Percentiles rank a stretch among this genome's conserved stretches.
phyloP scores from a whole-genome alignment of 176 grass and related monocot genomes.

The Carex myosuroides region DNA sequence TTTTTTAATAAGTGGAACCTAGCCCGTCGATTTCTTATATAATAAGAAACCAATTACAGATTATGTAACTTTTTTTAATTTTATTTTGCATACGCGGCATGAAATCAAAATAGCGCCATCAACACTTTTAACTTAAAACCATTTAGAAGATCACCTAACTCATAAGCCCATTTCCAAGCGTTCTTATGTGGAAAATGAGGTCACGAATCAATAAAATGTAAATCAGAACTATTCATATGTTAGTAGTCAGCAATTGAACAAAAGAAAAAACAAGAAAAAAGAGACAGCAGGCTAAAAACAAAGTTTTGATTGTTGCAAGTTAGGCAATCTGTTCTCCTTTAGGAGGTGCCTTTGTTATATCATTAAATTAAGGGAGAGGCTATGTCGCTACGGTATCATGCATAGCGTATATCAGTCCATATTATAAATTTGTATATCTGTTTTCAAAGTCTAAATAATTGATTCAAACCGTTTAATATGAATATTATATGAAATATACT shows the following conservation, averaged over 20 bases:
- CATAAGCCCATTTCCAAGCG: background rate
- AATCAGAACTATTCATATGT: background rate
- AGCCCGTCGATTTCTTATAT: no score
- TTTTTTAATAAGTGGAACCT: no score
- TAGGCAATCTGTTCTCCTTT: conserved; percentile 5
- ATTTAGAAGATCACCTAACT: background rate
- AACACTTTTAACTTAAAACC: background rate
- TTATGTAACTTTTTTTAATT: no score
- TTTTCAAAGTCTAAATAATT: no score
- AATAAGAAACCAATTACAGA: no score
- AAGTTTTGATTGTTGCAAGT: background rate
- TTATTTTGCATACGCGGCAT: no score
- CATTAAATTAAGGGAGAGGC: background rate
- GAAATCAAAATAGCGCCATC: no score
- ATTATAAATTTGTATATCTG: no score
- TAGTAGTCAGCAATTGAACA: background rate
- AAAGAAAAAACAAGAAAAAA: background rate
- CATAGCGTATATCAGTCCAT: no score
- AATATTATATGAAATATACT: no score
- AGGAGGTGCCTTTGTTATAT: conserved; percentile 4
- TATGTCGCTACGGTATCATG: no score
- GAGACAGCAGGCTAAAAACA: background rate
- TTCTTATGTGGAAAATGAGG: background rate
- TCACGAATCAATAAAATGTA: background rate
- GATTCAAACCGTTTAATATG: no score